Base-by-base conservation (phyloP, 306 rosid genomes). In the Dryas drummondii region DNA sequence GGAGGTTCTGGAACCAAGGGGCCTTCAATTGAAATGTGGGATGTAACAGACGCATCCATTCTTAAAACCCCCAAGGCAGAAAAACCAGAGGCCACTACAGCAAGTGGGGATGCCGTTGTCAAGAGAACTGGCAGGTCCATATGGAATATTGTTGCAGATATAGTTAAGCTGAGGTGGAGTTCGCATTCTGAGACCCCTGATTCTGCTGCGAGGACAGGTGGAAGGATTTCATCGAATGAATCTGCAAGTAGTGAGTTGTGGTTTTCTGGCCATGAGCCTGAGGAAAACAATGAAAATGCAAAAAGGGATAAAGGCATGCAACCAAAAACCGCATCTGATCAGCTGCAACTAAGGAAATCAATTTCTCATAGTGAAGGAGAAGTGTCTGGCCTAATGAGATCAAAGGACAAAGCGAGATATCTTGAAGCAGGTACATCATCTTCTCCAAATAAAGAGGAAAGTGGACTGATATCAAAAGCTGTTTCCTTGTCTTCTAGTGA, bases 1-100 rank as follows among this genome's bases (percentile, higher is more conserved):
- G 87, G 87, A 78, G 71, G 82, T 83, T 85, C 88, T 66, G 87
- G 92, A 80, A 51, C 87, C 69, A 88, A 92, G 83, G 98, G 93
- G 17, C 97, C 93, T 62, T 80, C 93, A 69, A 90, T 79, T 79
- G 98, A 89, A 76, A 89, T 89, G 84, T 92, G 96, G 97, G 86
- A 84, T 84, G 96, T 87, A 46, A 68, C 66, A 4, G 87, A 80
- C 62, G 79, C 88, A 27, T 82, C 90, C 78, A 72, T 77, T 59
- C 75, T 62, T 70, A 85, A 82, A 76, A 79, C 56, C 75, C 76
- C 72, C 10, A 66, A 64, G 69, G 81, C 81, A 69, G 91, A 84
- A 66, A 88, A 83, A 81, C 54, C 83, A 66, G 80, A 85, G 85
- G 77, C 54, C 71, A 71, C 68, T 70, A 65, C 64, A 70, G 70